A percentile compares a stretch with the other conserved stretches of the same genome.
Evolutionary conservation across 148 eudicot genomes (phyloP).

Genomic region (Hydrangea macrophylla): DNA sequence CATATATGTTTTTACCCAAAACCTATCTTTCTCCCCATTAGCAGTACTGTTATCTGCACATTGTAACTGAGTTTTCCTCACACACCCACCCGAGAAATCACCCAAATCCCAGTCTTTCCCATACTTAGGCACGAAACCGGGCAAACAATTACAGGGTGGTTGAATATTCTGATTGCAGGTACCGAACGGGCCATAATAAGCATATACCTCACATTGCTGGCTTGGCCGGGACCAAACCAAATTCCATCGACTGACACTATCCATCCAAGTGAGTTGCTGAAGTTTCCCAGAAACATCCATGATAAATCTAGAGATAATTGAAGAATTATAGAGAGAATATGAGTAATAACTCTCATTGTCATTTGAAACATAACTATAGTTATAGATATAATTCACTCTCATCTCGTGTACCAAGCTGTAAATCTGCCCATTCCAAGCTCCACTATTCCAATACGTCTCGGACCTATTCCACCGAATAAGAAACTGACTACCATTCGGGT

Average conservation of each 20-base stretch:
- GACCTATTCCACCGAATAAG: too few relatives aligned
- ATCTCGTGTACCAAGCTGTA: too few relatives aligned
- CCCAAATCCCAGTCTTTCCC: slow-evolving; percentile 24
- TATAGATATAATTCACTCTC: slow-evolving; percentile 26
- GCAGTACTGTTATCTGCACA: slow-evolving; percentile 13
- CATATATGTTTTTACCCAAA: slow-evolving; percentile 12
- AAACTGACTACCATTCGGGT: too few relatives aligned
- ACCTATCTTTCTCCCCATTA: slow-evolving; percentile 14
- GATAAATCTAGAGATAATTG: slow-evolving; percentile 23
- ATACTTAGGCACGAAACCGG: slow-evolving; percentile 21
- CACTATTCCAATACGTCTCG: slow-evolving; percentile 9
- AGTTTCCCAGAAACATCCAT: slow-evolving; percentile 31
- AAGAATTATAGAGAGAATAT: slow-evolving; percentile 12
- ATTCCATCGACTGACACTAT: slow-evolving; percentile 25
- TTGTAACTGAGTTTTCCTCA: slow-evolving; percentile 12
- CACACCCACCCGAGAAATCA: slow-evolving; percentile 31
- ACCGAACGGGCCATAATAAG: slow-evolving; percentile 31
- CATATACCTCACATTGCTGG: slow-evolving; percentile 21
- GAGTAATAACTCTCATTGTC: slow-evolving; percentile 29
- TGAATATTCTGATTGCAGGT: slow-evolving; percentile 21
- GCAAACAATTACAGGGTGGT: slow-evolving; percentile 27
- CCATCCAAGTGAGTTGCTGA: slow-evolving; percentile 25
- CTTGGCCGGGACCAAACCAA: slow-evolving; percentile 34
- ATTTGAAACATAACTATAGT: slow-evolving; percentile 32
- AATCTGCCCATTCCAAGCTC: slow-evolving; percentile 27